Percentiles rank a stretch among this genome's conserved stretches.
Evolutionary conservation across 1,284 basidiomycete species (phyloP).

Genomic region (Phenoliferia sp.): DNA sequence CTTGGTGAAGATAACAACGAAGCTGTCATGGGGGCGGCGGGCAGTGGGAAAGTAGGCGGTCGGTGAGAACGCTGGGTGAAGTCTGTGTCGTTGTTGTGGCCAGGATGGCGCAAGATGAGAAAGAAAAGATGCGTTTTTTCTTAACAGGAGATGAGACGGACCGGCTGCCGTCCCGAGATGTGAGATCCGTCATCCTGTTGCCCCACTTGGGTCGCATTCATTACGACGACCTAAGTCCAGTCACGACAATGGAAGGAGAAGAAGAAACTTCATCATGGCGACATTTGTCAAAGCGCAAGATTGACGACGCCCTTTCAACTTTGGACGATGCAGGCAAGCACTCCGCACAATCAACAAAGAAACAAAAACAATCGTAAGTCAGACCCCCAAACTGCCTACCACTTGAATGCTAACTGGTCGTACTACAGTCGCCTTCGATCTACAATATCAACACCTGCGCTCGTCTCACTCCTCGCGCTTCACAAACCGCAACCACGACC

Average conservation of each 20-base stretch:
- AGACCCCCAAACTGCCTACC: too few species aligned
- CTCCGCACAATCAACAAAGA: background rate
- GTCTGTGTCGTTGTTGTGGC: too few species aligned
- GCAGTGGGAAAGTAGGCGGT: background rate
- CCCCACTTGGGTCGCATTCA: too few species aligned
- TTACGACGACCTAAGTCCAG: background rate
- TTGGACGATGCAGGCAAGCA: background rate
- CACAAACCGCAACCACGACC: background rate
- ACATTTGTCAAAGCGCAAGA: background rate
- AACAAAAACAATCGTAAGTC: background rate
- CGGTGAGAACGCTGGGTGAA: too few species aligned
- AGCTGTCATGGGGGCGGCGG: background rate
- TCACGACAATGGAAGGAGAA: background rate
- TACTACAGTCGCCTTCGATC: background rate
- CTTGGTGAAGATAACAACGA: background rate
- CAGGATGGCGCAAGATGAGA: background rate
- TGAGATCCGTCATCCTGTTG: too few species aligned
- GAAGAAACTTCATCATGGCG: background rate
- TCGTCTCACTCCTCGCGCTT: background rate
- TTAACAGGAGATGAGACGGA: too few species aligned
- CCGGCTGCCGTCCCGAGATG: too few species aligned
- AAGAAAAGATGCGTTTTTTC: background rate
- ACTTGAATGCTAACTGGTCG: background rate
- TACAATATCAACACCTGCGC: background rate
- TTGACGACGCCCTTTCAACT: background rate